Evolutionary conservation across 2,329 filamentous ascomycete species (phyloP).

Genomic region (Pleomassaria siparia): DNA sequence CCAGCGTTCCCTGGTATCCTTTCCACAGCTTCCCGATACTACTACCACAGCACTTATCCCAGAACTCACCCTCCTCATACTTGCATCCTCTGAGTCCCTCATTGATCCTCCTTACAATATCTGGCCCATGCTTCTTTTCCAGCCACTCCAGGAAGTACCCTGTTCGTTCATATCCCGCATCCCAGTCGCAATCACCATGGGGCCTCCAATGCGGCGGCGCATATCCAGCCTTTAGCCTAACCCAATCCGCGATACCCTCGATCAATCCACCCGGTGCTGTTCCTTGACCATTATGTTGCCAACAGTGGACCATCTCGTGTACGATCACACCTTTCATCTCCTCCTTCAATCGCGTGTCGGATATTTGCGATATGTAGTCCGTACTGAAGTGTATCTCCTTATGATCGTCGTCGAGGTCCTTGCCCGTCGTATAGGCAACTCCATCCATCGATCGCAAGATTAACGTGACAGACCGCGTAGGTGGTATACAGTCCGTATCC

Average conservation of each 20-base stretch:
- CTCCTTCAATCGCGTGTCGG: constrained; percentile 41
- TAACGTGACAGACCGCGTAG: constrained; percentile 84
- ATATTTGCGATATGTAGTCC: constrained; percentile 62
- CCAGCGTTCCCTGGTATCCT: constrained; percentile 64
- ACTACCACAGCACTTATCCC: constrained; percentile 67
- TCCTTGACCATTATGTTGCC: constrained; percentile 71
- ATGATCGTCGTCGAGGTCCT: constrained; percentile 77
- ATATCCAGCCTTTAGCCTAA: constrained; percentile 72
- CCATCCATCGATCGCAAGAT: constrained; percentile 77
- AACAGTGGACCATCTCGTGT: constrained; percentile 95
- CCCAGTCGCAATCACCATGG: constrained; percentile 67
- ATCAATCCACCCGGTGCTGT: constrained; percentile 70
- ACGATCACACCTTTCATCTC: constrained; percentile 84
- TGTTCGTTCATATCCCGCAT: constrained; percentile 85
- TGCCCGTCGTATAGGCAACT: constrained; percentile 85
- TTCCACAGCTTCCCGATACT: constrained; percentile 71
- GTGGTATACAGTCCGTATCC: constrained; percentile 46
- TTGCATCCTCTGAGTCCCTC: constrained; percentile 63
- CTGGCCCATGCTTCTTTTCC: constrained; percentile 62
- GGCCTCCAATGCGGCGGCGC: constrained; percentile 81
- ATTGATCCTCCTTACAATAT: constrained; percentile 61
- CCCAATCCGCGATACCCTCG: constrained; percentile 93
- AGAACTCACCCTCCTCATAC: constrained; percentile 68
- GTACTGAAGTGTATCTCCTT: constrained; percentile 92
- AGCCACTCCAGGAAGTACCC: constrained; percentile 89